These are phyloP conservation scores for Tolypocladium sp. DNA, from an alignment of 2,329 filamentous ascomycete genomes.

Conservation along the genomic window DNA sequence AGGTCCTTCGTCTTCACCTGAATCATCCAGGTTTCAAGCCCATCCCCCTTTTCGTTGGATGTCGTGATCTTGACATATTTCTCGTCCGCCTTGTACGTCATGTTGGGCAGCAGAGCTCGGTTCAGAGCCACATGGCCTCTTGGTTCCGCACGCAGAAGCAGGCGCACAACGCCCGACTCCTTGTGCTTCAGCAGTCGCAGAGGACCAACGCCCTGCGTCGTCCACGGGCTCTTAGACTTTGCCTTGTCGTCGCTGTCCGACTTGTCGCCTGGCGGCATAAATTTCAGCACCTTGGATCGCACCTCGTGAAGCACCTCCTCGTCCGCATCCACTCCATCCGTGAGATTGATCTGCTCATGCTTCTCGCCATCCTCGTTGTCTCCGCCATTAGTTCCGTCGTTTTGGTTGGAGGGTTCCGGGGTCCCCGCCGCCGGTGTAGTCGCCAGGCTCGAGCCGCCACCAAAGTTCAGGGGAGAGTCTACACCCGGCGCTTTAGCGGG, in stretches of 20 bases:
- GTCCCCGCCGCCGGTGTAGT: constrained; percentile 51
- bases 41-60: constrained; percentile 47
- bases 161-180: constrained; percentile 53
- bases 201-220: constrained; percentile 60
- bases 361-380: constrained; percentile 47
- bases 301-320: constrained; percentile 64
- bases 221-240: constrained; percentile 53
- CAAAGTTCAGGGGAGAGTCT: constrained; percentile 48
- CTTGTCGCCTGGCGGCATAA: constrained; percentile 37
- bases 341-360: constrained; percentile 63
- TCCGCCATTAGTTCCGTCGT: constrained; percentile 28
- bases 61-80: constrained; percentile 54
- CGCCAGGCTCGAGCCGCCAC: constrained; percentile 50
- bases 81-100: constrained; percentile 51
- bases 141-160: constrained; percentile 67
- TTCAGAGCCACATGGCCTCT: constrained; percentile 68
- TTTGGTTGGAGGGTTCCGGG: constrained; percentile 43
- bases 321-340: constrained; percentile 59
- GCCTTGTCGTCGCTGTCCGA: constrained; percentile 31
- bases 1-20: constrained; percentile 58
- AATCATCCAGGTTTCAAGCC: constrained; percentile 61
- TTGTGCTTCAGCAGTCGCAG: constrained; percentile 68
- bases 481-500: constrained; percentile 36
- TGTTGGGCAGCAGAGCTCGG: constrained; percentile 49
- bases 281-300: constrained; percentile 60